phyloP scores from a whole-genome alignment of 2,329 filamentous ascomycete genomes.

The Penicillium fuscoglaucum region DNA sequence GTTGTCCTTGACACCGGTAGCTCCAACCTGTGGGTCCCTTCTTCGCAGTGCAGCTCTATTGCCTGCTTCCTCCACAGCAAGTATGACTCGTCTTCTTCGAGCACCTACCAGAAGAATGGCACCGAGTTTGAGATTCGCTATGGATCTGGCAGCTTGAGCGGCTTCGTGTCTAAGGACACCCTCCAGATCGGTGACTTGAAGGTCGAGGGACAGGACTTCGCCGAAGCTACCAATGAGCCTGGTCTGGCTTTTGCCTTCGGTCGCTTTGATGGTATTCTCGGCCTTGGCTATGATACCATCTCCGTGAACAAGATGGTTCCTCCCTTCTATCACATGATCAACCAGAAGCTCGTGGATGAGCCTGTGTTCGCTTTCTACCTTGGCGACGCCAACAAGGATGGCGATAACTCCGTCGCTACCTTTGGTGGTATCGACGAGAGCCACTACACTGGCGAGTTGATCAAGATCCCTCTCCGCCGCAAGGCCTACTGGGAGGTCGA shows the following conservation, averaged over 20 bases:
- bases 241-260: slow-evolving; percentile 97
- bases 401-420: slow-evolving; percentile 77
- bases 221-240: slow-evolving; percentile 92
- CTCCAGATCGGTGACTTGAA: slow-evolving; percentile 85
- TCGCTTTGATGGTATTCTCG: slow-evolving; percentile 94
- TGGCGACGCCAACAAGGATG: slow-evolving; percentile 68
- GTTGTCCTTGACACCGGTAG: slow-evolving; percentile 97
- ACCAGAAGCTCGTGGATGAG: slow-evolving; percentile 86
- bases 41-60: slow-evolving; percentile 84
- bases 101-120: slow-evolving; percentile 91
- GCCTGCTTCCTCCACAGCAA: slow-evolving; percentile 97
- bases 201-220: slow-evolving; percentile 89
- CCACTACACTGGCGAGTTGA: slow-evolving; percentile 83
- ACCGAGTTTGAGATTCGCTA: slow-evolving; percentile 90
- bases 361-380: slow-evolving; percentile 97
- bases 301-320: slow-evolving; percentile 95
- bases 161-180: slow-evolving; percentile 87
- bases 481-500: slow-evolving; percentile 99
- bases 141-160: slow-evolving; percentile 89
- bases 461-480: slow-evolving; percentile 89
- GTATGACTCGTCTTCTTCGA: slow-evolving; percentile 89
- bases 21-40: slow-evolving; percentile 99
- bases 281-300: slow-evolving; percentile 91
- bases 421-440: slow-evolving; percentile 86
- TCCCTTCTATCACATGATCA: slow-evolving; percentile 93